Evolutionary conservation across 176 grass and related monocot genomes (phyloP).

Genomic region (Oryza glaberrima): DNA sequence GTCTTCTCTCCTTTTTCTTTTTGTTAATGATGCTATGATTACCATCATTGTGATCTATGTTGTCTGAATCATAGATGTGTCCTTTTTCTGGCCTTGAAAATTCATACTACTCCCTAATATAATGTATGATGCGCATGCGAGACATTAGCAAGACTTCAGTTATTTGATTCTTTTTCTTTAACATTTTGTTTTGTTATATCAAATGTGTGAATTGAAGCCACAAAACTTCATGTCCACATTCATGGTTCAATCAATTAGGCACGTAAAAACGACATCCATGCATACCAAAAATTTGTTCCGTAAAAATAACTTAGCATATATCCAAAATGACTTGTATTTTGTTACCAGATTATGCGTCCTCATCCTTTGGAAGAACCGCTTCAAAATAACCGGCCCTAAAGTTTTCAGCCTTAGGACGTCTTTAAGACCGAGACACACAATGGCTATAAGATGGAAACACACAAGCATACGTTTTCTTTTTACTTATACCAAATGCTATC

Average conservation of each 20-base stretch:
- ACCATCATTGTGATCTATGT: not conserved
- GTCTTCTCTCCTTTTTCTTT: not conserved
- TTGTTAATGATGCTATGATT: not conserved
- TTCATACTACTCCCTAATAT: not conserved
- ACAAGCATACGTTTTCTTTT: too few species aligned
- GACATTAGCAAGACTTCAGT: not conserved
- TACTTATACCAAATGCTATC: too few species aligned
- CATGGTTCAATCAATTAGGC: too few species aligned
- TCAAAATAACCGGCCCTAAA: too few species aligned
- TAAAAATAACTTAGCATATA: not conserved
- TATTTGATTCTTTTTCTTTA: not conserved
- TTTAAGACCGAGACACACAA: too few species aligned
- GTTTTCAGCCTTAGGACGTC: too few species aligned
- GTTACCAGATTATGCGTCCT: not conserved
- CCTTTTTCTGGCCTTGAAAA: not conserved
- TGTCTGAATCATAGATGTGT: not conserved
- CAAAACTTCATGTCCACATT: not conserved
- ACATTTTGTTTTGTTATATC: not conserved
- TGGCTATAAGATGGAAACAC: too few species aligned
- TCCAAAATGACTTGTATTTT: not conserved
- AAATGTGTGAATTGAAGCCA: not conserved
- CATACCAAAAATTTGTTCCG: not conserved
- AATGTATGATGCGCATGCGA: not conserved
- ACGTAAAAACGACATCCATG: not conserved
- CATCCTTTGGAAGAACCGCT: too few species aligned